phyloP scores from a whole-genome alignment of 1,284 basidiomycete species.

The Volvariella surrecta region DNA sequence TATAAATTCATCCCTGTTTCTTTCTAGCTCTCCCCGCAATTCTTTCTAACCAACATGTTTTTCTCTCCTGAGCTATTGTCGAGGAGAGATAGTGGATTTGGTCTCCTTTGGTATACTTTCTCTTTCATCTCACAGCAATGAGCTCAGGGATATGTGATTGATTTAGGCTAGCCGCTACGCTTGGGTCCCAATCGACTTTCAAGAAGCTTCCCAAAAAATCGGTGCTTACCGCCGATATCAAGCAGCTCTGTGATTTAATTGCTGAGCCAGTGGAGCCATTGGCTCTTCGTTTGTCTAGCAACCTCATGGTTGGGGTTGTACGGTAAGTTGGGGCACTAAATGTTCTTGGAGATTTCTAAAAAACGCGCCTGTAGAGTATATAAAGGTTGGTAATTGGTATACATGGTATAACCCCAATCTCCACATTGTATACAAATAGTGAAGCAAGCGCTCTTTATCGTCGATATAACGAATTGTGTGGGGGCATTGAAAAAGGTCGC shows the following conservation, averaged over 20 bases:
- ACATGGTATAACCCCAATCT: neutral
- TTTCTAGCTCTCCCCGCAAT: neutral
- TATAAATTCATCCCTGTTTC: neutral
- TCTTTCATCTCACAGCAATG: neutral
- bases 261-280: slow-evolving; percentile 77
- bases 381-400: slow-evolving; percentile 58
- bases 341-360: neutral
- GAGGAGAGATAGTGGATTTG: slow-evolving; percentile 72
- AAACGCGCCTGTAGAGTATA: slow-evolving; percentile 42
- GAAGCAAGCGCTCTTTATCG: slow-evolving; percentile 74
- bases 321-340: slow-evolving; percentile 40
- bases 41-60: slow-evolving; percentile 58
- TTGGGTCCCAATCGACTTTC: slow-evolving; percentile 79
- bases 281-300: slow-evolving; percentile 77
- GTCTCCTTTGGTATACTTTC: slow-evolving; percentile 64
- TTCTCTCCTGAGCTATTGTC: slow-evolving; percentile 67
- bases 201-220: slow-evolving; percentile 74
- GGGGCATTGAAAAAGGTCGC: slow-evolving; percentile 67
- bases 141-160: neutral
- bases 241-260: slow-evolving; percentile 72
- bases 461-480: slow-evolving; percentile 74
- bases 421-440: slow-evolving; percentile 40
- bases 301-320: slow-evolving; percentile 79
- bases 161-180: slow-evolving; percentile 85
- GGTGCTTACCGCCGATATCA: slow-evolving; percentile 73